Conservation (phyloP, 805 yeast species). For the Ascoidea asiatica region DNA sequence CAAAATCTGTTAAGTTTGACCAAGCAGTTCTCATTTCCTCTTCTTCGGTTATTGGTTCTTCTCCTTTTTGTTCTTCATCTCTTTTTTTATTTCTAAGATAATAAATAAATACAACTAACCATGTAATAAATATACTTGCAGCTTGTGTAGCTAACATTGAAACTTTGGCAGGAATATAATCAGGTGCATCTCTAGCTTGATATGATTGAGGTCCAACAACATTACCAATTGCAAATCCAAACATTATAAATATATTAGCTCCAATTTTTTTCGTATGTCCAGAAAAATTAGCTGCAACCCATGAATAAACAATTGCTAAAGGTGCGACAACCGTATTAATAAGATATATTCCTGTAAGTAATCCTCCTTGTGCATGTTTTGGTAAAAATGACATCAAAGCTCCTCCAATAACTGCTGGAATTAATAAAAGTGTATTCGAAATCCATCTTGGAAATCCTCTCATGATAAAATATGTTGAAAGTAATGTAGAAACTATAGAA, state of each 20-base stretch:
- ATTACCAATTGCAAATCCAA: conserved; percentile 58
- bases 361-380: conserved; percentile 18
- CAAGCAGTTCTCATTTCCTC: conserved; percentile 27
- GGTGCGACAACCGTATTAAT: conserved; percentile 22
- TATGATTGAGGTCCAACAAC: conserved; percentile 67
- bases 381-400: conserved; percentile 31
- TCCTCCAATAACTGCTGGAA: conserved; percentile 17
- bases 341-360: conserved; percentile 26
- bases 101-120: conserved; percentile 17
- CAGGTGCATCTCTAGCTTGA: conserved; percentile 41
- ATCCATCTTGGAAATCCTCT: too few relatives aligned
- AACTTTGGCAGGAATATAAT: conserved; percentile 40
- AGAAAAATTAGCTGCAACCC: conserved; percentile 37
- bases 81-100: conserved; percentile 28
- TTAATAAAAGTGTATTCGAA: conserved; percentile 20
- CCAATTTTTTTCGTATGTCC: conserved; percentile 66
- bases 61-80: conserved; percentile 22
- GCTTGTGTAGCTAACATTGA: conserved; percentile 36
- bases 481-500: too few relatives aligned
- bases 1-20: conserved; percentile 33
- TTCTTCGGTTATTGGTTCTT: conserved; percentile 13
- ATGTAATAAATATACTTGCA: conserved; percentile 22
- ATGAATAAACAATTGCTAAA: conserved; percentile 20
- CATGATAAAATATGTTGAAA: too few relatives aligned
- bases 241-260: conserved; percentile 41